A percentile compares a stretch with the other conserved stretches of the same genome.
Evolutionary conservation across 495 filamentous ascomycete genomes (phyloP).

Genomic region (Trichoderma orchidacearum): DNA sequence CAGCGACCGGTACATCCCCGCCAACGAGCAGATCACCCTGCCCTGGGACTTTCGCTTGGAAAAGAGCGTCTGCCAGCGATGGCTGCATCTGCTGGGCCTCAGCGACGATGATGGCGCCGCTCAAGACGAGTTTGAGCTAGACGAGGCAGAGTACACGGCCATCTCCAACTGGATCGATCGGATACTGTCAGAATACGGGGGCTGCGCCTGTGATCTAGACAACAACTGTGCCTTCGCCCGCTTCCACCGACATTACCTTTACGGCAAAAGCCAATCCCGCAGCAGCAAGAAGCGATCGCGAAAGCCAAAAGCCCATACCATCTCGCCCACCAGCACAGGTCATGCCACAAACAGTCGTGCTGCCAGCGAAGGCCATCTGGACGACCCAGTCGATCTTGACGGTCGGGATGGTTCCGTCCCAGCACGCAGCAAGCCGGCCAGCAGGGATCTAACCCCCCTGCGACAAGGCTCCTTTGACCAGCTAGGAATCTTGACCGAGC

Average conservation of each 20-base stretch:
- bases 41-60: constrained; percentile 41
- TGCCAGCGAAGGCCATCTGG: constrained; percentile 52
- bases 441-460: constrained; percentile 69
- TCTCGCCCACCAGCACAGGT: constrained; percentile 56
- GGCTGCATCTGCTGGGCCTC: constrained; percentile 35
- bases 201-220: constrained; percentile 65
- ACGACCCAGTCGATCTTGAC: constrained; percentile 42
- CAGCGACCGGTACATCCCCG: constrained; percentile 55
- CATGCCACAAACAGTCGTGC: constrained; percentile 66
- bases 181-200: constrained; percentile 73
- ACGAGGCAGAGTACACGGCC: constrained; percentile 36
- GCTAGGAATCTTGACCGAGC: constrained; percentile 41
- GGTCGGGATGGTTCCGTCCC: constrained; percentile 63
- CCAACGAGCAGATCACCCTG: constrained; percentile 40
- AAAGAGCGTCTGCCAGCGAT: constrained; percentile 24
- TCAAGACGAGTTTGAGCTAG: constrained; percentile 23
- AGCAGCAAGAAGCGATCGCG: constrained; percentile 45
- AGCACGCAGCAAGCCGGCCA: constrained; percentile 56
- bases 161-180: constrained; percentile 44
- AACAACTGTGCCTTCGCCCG: constrained; percentile 54
- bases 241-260: constrained; percentile 51
- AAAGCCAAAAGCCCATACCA: constrained; percentile 36
- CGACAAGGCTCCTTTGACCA: constrained; percentile 37
- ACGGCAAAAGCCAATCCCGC: constrained; percentile 35
- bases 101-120: constrained; percentile 23